Evolutionary conservation across 306 rosid species (phyloP).

Genomic region (Ammopiptanthus mongolicus): DNA sequence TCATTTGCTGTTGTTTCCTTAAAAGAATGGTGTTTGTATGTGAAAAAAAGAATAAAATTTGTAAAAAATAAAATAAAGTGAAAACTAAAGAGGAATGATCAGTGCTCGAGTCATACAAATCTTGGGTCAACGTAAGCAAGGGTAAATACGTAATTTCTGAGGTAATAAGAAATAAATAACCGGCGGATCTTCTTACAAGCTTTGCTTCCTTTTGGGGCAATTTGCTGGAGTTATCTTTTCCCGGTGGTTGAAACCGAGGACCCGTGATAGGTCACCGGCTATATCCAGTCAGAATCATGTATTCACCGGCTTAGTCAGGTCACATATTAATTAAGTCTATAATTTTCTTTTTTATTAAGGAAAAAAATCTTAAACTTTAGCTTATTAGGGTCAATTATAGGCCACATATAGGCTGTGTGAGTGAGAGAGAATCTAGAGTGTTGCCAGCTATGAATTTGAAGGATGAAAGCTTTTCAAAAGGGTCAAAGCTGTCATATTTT

Average conservation of each 20-base stretch:
- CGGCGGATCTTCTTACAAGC: neutral
- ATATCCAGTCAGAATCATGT: conserved; percentile 30
- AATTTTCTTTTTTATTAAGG: neutral
- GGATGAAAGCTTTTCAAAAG: conserved; percentile 68
- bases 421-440: conserved; percentile 42
- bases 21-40: neutral
- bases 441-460: conserved; percentile 87
- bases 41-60: neutral
- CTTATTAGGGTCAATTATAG: neutral
- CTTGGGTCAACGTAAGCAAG: conserved; percentile 12
- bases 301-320: conserved; percentile 36
- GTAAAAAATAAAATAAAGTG: neutral
- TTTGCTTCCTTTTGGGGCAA: conserved; percentile 28
- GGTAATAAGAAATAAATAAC: neutral
- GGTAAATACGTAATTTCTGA: conserved; percentile 4
- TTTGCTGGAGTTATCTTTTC: conserved; percentile 14
- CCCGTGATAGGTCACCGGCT: conserved; percentile 62
- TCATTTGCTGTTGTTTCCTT: no score
- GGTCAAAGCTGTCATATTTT: conserved; percentile 66
- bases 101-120: no score
- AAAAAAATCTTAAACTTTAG: no score
- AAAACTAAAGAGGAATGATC: no score
- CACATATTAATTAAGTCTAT: neutral
- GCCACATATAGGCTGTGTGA: conserved; percentile 22
- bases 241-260: conserved; percentile 40